Evolutionary conservation across 2,329 filamentous ascomycete genomes (phyloP).

Genomic region (Parafenestella ontariensis): DNA sequence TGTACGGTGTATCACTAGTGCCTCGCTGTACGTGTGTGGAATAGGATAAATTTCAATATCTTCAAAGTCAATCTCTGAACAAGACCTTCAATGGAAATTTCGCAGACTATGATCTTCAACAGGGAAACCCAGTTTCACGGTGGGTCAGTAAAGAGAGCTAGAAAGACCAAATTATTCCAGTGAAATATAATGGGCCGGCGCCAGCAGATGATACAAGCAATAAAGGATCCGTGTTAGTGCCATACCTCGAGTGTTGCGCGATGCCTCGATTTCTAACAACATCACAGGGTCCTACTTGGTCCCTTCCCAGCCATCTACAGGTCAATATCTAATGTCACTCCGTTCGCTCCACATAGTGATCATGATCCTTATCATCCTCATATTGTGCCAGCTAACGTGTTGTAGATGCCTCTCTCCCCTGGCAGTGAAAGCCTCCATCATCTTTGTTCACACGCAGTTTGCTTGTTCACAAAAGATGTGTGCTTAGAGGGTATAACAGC

Average conservation of each 20-base stretch:
- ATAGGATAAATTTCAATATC: not conserved
- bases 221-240: constrained; percentile 1
- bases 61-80: constrained; percentile 1
- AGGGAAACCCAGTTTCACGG: not conserved
- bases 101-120: not conserved
- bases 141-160: constrained; percentile 1
- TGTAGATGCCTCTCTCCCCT: not conserved
- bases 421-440: not conserved
- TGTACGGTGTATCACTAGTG: not conserved
- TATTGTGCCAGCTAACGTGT: not conserved
- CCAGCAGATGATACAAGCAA: not conserved
- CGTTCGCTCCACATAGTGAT: not conserved
- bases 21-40: constrained; percentile 1
- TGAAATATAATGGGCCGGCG: not conserved
- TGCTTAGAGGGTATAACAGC: not conserved
- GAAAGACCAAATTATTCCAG: not conserved
- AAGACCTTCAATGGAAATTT: constrained; percentile 1
- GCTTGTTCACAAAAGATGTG: not conserved
- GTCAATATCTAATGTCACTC: not conserved
- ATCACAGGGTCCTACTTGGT: not conserved
- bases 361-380: not conserved
- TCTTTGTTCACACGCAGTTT: not conserved
- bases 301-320: not conserved
- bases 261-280: not conserved
- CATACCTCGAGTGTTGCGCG: not conserved